These are phyloP conservation scores for Starmerella sirachaensis DNA, from an alignment of 805 yeast species.

Conservation along the genomic window DNA sequence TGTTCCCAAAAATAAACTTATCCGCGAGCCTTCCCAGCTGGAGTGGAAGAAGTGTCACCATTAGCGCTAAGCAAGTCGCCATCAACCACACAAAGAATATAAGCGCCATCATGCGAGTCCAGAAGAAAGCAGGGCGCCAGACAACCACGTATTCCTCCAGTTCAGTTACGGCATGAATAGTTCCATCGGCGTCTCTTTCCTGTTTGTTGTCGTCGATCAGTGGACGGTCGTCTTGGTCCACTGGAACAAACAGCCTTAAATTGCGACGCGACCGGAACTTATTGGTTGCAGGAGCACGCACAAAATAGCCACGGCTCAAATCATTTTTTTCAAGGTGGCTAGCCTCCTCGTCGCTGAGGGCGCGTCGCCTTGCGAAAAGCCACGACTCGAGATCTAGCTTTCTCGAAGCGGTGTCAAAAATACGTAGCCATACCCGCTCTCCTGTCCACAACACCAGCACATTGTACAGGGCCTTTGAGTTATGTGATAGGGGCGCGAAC, in stretches of 20 bases:
- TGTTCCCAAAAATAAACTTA: background rate
- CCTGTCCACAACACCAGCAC: slow-evolving; percentile 42
- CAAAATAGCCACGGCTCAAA: slow-evolving; percentile 65
- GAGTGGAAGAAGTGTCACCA: slow-evolving; percentile 13
- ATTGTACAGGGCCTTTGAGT: slow-evolving; percentile 47
- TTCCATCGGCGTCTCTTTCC: too few relatives aligned
- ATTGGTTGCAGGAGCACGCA: slow-evolving; percentile 68
- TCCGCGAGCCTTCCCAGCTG: slow-evolving; percentile 15
- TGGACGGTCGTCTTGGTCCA: slow-evolving; percentile 52
- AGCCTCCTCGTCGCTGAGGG: slow-evolving; percentile 32
- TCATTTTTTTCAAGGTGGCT: slow-evolving; percentile 41
- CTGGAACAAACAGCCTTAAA: slow-evolving; percentile 65
- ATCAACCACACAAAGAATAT: slow-evolving; percentile 36
- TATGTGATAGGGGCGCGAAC: slow-evolving; percentile 29
- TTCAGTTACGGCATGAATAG: slow-evolving; percentile 32
- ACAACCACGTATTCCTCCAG: slow-evolving; percentile 54
- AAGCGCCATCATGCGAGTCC: slow-evolving; percentile 42
- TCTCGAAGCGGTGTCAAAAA: slow-evolving; percentile 8
- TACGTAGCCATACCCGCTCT: slow-evolving; percentile 24
- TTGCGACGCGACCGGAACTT: slow-evolving; percentile 53
- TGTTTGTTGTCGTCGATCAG: slow-evolving; percentile 32
- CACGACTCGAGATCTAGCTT: slow-evolving; percentile 26
- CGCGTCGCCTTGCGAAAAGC: slow-evolving; percentile 30
- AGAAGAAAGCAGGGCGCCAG: slow-evolving; percentile 74
- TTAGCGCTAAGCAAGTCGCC: slow-evolving; percentile 2